Percentiles rank a stretch among this genome's conserved stretches.
phyloP scores from a whole-genome alignment of 2,329 filamentous ascomycete species.

The Aspergillus flavus region DNA sequence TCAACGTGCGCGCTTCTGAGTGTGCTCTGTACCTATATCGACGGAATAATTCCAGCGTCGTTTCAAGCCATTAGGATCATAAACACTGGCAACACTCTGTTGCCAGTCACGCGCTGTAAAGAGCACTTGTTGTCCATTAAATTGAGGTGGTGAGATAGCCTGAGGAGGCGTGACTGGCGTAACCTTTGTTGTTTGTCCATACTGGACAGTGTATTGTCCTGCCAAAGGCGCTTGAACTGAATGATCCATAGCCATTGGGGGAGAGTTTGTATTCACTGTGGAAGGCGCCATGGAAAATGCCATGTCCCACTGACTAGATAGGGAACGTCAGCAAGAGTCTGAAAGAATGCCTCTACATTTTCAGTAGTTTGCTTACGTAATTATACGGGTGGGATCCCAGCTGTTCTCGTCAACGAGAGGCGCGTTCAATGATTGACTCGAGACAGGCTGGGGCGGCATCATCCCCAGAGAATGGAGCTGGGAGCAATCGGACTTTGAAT shows the following conservation, averaged over 20 bases:
- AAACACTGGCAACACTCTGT: slow-evolving; percentile 52
- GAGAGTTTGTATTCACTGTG: slow-evolving; percentile 42
- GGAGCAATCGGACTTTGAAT: slow-evolving; percentile 76
- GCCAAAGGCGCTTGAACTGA: slow-evolving; percentile 29
- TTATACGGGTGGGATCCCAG: slow-evolving; percentile 88
- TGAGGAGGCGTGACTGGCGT: slow-evolving; percentile 33
- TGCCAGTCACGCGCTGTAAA: slow-evolving; percentile 52
- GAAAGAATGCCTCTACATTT: neutral
- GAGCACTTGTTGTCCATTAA: slow-evolving; percentile 37
- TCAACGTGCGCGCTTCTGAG: slow-evolving; percentile 38
- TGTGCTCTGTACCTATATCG: slow-evolving; percentile 33
- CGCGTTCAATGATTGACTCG: slow-evolving; percentile 52
- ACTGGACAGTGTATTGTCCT: slow-evolving; percentile 40
- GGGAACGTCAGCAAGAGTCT: neutral
- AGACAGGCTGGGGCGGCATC: slow-evolving; percentile 39
- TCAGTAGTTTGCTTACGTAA: slow-evolving; percentile 67
- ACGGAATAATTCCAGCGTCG: slow-evolving; percentile 46
- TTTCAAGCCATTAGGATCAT: slow-evolving; percentile 49
- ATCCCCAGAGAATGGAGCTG: slow-evolving; percentile 64
- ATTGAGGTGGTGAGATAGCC: slow-evolving; percentile 36
- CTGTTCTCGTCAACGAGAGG: slow-evolving; percentile 65
- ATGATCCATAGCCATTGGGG: slow-evolving; percentile 42
- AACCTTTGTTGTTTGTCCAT: slow-evolving; percentile 34
- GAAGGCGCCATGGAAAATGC: slow-evolving; percentile 77
- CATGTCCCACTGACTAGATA: slow-evolving; percentile 83